Evolutionary conservation across 2,329 filamentous ascomycete genomes (phyloP).

Genomic region (Sporothrix mexicana): DNA sequence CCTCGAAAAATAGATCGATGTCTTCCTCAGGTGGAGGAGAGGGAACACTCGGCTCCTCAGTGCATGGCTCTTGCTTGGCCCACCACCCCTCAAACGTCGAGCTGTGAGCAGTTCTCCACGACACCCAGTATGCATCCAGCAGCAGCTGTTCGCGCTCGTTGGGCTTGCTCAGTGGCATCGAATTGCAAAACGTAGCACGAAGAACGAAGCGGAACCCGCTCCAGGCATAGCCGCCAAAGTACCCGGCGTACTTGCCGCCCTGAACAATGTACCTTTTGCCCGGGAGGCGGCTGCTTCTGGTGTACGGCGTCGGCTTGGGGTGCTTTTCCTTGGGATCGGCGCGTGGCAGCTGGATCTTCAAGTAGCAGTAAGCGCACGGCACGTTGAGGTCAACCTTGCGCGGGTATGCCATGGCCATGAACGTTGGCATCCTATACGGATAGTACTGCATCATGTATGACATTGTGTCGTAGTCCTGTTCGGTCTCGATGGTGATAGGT

Average conservation of each 20-base stretch:
- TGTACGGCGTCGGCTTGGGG: no score
- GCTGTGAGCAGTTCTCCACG: slow-evolving; percentile 24
- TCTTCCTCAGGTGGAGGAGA: no score
- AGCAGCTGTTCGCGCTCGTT: background rate
- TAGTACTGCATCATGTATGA: background rate
- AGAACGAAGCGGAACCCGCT: no score
- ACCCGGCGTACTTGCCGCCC: background rate
- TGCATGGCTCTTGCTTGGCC: slow-evolving; percentile 33
- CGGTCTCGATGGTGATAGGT: background rate
- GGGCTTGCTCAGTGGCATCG: background rate
- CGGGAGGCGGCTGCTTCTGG: background rate
- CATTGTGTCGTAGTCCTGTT: background rate
- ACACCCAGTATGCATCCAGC: slow-evolving; percentile 28
- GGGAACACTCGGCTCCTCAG: slow-evolving; percentile 19
- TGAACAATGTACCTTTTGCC: background rate
- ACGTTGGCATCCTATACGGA: background rate
- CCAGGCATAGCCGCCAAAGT: background rate
- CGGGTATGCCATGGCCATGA: slow-evolving; percentile 7
- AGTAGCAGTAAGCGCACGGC: slow-evolving; percentile 5
- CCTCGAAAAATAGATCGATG: no score
- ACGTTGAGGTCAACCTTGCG: background rate
- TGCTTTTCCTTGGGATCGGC: no score
- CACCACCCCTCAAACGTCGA: slow-evolving; percentile 33
- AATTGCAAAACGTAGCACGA: no score
- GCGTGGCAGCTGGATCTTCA: background rate